These are phyloP conservation scores for Alternaria novae-zelandiae DNA, from an alignment of 2,329 filamentous ascomycete species.

Conservation along the genomic window DNA sequence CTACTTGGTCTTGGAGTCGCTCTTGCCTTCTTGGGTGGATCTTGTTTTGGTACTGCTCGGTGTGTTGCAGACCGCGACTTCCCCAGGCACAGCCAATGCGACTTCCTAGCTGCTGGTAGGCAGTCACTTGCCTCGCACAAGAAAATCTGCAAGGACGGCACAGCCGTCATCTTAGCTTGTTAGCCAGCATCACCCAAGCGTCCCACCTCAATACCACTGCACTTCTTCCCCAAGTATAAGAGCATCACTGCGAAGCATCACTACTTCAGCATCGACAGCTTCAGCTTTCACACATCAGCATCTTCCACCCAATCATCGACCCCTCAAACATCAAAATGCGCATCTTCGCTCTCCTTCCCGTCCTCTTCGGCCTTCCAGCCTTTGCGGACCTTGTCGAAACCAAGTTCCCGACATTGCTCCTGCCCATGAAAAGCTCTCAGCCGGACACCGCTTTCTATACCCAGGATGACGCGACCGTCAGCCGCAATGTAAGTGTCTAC, in stretches of 20 bases:
- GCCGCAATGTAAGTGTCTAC: slow-evolving; percentile 18
- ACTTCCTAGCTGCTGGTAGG: not conserved
- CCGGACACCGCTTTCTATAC: slow-evolving; percentile 34
- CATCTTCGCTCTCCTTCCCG: slow-evolving; percentile 20
- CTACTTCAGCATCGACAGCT: not conserved
- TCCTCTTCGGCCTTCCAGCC: slow-evolving; percentile 20
- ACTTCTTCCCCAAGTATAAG: not conserved
- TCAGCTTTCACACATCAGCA: not conserved
- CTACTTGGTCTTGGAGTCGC: not conserved
- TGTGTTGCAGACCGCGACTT: not conserved
- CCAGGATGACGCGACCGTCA: slow-evolving; percentile 27
- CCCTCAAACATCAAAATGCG: slow-evolving; percentile 29
- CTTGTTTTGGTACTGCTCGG: not conserved
- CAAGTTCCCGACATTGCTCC: slow-evolving; percentile 42
- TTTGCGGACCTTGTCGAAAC: slow-evolving; percentile 21
- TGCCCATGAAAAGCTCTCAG: slow-evolving; percentile 33
- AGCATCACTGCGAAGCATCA: not conserved
- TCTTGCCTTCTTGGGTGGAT: not conserved
- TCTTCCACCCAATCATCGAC: not conserved
- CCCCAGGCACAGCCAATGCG: not conserved
- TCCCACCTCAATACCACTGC: not conserved
- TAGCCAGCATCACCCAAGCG: not conserved
- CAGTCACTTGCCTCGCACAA: not conserved
- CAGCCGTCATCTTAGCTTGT: not conserved
- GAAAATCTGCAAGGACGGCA: not conserved